These are phyloP conservation scores for Hortaea sp. DNA, from an alignment of 2,329 filamentous ascomycete species.

Conservation along the genomic window DNA sequence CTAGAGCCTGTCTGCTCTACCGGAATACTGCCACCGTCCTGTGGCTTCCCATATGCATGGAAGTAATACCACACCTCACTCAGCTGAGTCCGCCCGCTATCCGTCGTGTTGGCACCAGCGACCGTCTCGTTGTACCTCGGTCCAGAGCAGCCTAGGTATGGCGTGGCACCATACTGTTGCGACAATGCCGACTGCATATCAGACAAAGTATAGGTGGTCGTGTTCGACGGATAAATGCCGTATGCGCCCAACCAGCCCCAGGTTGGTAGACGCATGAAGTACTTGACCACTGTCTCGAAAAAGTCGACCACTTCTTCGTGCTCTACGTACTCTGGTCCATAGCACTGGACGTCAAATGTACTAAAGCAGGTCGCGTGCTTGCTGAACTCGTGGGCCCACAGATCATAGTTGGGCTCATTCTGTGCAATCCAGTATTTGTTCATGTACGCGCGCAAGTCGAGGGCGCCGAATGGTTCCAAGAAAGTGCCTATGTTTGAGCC, in stretches of 20 bases:
- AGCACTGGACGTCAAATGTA: conserved; percentile 56
- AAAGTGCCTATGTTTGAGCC: conserved; percentile 50
- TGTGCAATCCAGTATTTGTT: conserved; percentile 55
- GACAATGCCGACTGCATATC: conserved; percentile 44
- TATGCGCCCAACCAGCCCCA: conserved; percentile 48
- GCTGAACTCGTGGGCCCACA: conserved; percentile 43
- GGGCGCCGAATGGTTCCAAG: conserved; percentile 47
- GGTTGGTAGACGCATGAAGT: conserved; percentile 50
- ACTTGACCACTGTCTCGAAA: conserved; percentile 50
- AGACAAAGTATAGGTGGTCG: conserved; percentile 44
- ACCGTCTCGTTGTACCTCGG: conserved; percentile 51
- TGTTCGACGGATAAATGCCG: conserved; percentile 49
- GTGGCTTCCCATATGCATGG: conserved; percentile 49
- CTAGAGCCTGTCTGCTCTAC: conserved; percentile 41
- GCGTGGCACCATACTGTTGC: conserved; percentile 42
- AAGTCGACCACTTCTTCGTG: conserved; percentile 54
- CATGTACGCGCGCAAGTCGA: conserved; percentile 56
- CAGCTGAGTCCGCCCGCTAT: conserved; percentile 48
- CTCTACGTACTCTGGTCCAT: conserved; percentile 46
- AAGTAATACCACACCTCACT: conserved; percentile 59
- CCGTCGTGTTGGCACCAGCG: conserved; percentile 41
- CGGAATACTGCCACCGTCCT: conserved; percentile 39
- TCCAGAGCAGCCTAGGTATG: conserved; percentile 53
- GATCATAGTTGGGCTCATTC: conserved; percentile 44
- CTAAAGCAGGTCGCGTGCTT: conserved; percentile 51